Conservation (phyloP, 202 grass and related monocot species). For the Digitaria exilis region DNA sequence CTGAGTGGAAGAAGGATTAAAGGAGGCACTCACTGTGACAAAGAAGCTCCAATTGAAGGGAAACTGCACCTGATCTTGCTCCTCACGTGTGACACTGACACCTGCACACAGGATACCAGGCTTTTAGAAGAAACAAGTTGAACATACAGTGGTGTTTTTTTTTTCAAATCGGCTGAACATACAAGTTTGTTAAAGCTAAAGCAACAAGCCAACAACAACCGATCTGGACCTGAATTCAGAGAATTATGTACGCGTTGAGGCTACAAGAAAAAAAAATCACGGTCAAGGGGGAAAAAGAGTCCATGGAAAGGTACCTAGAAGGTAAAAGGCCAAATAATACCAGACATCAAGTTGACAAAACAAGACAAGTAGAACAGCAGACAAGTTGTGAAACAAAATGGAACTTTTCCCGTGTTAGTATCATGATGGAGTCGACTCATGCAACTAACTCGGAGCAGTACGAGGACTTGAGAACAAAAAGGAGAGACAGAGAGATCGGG, state of each 20-base stretch:
- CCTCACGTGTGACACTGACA: slow-evolving; percentile 36
- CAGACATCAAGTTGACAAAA: background rate
- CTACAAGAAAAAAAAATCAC: background rate
- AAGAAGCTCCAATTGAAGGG: slow-evolving; percentile 37
- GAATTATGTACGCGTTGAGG: background rate
- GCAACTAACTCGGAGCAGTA: background rate
- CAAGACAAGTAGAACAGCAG: background rate
- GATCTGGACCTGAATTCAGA: slow-evolving; percentile 3
- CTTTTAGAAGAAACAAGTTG: background rate
- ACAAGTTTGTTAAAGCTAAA: background rate
- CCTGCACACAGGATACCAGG: slow-evolving; percentile 23
- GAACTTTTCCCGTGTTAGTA: background rate
- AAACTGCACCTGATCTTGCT: slow-evolving; percentile 39
- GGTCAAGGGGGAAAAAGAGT: background rate
- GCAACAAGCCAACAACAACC: slow-evolving; percentile 14
- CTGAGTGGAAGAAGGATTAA: background rate
- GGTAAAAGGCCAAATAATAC: background rate
- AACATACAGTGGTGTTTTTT: background rate
- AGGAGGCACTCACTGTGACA: slow-evolving; percentile 47
- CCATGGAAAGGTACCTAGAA: background rate
- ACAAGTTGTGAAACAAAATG: background rate
- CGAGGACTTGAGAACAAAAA: background rate
- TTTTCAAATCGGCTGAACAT: background rate
- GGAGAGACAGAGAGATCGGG: background rate
- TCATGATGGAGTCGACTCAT: background rate